Evolutionary conservation across 2,329 filamentous ascomycete species (phyloP).

Genomic region (Lachnellula arida): DNA sequence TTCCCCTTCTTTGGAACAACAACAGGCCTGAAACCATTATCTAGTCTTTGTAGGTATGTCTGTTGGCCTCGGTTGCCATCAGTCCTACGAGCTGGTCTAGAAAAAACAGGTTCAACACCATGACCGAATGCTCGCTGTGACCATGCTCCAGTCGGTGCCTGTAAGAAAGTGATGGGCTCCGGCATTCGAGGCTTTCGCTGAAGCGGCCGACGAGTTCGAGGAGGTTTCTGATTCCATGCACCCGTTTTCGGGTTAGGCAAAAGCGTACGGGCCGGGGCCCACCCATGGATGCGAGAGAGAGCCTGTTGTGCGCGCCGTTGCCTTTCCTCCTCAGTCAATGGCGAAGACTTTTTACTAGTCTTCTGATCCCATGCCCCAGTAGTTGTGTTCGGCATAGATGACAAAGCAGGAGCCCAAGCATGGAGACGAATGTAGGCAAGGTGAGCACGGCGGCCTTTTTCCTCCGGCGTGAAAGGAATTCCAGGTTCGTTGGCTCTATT

Average conservation of each 20-base stretch:
- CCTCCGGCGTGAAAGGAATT: neutral
- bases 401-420: neutral
- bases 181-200: constrained; percentile 17
- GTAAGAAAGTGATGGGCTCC: constrained; percentile 30
- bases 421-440: neutral
- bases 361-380: constrained; percentile 3
- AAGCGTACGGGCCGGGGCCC: constrained; percentile 14
- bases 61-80: constrained; percentile 17
- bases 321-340: constrained; percentile 6
- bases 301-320: constrained; percentile 2
- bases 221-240: constrained; percentile 22
- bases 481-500: too few species aligned
- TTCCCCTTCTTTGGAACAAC: constrained; percentile 13
- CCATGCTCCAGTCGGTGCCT: constrained; percentile 28
- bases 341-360: constrained; percentile 1
- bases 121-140: constrained; percentile 28
- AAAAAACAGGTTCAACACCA: constrained; percentile 28
- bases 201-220: neutral
- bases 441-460: neutral
- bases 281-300: constrained; percentile 5
- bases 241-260: constrained; percentile 25
- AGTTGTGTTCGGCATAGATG: neutral
- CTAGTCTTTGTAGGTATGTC: constrained; percentile 19
- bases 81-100: constrained; percentile 22
- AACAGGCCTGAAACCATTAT: constrained; percentile 24